These are phyloP conservation scores for Leishmania martiniquensis DNA, from an alignment of 208 protist genomes.

Conservation along the genomic window DNA sequence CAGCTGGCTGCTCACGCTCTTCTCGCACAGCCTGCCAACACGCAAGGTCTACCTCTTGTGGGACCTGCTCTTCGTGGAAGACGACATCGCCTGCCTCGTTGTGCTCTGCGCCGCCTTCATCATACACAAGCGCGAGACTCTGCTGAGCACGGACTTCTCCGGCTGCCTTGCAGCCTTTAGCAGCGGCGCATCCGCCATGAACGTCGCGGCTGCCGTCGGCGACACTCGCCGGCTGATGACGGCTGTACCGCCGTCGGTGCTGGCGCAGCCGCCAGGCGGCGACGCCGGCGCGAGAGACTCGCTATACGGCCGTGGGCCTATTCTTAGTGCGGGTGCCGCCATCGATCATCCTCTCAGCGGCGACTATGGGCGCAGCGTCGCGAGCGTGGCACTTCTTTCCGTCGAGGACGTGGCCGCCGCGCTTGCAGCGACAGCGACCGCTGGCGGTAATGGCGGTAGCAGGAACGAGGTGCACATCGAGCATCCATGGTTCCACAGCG, in stretches of 20 bases:
- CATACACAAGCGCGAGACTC: slow-evolving; percentile 39
- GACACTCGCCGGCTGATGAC: slow-evolving; percentile 48
- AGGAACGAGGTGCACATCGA: neutral
- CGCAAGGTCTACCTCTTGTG: slow-evolving; percentile 92
- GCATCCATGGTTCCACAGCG: slow-evolving; percentile 35
- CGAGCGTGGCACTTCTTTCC: slow-evolving; percentile 14
- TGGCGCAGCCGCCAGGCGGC: slow-evolving; percentile 12
- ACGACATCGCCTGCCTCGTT: slow-evolving; percentile 35
- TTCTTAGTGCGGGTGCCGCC: neutral
- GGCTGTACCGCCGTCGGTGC: slow-evolving; percentile 39
- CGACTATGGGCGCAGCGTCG: neutral
- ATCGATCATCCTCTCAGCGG: neutral
- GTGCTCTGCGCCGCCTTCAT: slow-evolving; percentile 45
- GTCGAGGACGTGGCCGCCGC: slow-evolving; percentile 21
- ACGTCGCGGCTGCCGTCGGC: slow-evolving; percentile 37
- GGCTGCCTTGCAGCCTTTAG: slow-evolving; percentile 50
- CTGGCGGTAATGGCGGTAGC: neutral
- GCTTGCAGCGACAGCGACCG: neutral
- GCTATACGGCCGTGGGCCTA: neutral
- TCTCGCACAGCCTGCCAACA: slow-evolving; percentile 86
- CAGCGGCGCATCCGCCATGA: slow-evolving; percentile 30
- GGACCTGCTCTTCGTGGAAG: slow-evolving; percentile 87
- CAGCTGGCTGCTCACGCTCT: slow-evolving; percentile 94
- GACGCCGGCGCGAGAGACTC: neutral
- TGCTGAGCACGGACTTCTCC: slow-evolving; percentile 56